Conservation (phyloP, 169 alveolate species). For the Plasmodium reichenowi region DNA sequence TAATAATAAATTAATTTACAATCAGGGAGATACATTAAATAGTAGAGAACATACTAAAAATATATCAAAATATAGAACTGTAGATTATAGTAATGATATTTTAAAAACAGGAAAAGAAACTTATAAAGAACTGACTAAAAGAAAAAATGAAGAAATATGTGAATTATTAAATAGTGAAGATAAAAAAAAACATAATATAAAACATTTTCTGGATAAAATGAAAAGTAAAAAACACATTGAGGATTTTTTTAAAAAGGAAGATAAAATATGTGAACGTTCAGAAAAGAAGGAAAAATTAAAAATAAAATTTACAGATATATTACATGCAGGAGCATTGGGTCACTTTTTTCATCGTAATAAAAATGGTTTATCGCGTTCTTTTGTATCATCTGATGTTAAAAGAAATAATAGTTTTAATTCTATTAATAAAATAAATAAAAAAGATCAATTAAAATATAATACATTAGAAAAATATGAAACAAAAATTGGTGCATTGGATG, state of each 20-base stretch:
- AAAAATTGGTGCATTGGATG: background rate
- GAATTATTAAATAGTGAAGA: constrained; percentile 35
- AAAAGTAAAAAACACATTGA: constrained; percentile 54
- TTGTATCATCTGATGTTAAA: constrained; percentile 23
- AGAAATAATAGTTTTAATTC: constrained; percentile 18
- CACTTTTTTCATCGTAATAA: constrained; percentile 62
- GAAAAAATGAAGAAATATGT: background rate
- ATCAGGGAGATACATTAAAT: constrained; percentile 19
- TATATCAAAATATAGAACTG: constrained; percentile 2
- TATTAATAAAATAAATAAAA: constrained; percentile 1
- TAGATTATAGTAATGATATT: constrained; percentile 7
- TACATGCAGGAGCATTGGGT: constrained; percentile 36
- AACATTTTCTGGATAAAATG: constrained; percentile 64
- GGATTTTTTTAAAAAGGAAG: constrained; percentile 33
- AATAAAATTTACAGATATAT: constrained; percentile 63
- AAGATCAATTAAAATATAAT: constrained; percentile 6
- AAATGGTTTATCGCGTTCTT: constrained; percentile 15
- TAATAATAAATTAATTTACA: background rate
- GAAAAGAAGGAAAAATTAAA: constrained; percentile 50
- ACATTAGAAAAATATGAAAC: background rate
- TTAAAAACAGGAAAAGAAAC: constrained; percentile 1
- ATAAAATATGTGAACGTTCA: constrained; percentile 20
- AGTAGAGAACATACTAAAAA: constrained; percentile 6
- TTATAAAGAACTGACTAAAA: background rate
- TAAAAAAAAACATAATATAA: constrained; percentile 49